Percentiles rank a stretch among this genome's conserved stretches.
Conservation (phyloP, 371 early-diverging fungal species). For the Blastocladiella emersonii region DNA sequence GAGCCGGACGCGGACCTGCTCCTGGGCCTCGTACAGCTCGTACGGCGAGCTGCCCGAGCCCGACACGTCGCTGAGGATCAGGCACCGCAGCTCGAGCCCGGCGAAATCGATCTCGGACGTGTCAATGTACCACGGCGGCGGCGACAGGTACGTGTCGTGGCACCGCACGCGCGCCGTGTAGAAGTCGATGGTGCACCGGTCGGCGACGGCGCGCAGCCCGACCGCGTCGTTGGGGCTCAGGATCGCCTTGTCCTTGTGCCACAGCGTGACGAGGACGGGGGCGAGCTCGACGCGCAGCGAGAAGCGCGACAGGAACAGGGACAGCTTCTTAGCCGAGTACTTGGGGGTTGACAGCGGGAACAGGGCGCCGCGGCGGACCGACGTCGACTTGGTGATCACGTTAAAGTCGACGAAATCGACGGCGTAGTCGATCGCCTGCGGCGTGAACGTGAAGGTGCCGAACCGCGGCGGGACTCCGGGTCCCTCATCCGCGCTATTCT, state of each 20-base stretch:
- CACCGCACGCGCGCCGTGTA: not conserved
- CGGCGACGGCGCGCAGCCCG: not conserved
- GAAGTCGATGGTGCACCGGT: not conserved
- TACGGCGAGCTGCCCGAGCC: not conserved
- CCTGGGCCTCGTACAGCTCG: not conserved
- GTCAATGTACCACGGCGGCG: slow-evolving; percentile 1
- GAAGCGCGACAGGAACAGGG: not conserved
- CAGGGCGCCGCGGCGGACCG: not conserved
- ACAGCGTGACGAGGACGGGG: not conserved
- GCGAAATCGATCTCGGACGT: not conserved
- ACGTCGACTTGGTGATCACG: not conserved
- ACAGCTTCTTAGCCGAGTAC: not conserved
- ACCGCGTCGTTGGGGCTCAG: not conserved
- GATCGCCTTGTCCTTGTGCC: not conserved
- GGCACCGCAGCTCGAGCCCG: not conserved
- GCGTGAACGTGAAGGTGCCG: not conserved
- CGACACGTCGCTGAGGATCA: not conserved
- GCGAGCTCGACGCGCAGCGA: not conserved
- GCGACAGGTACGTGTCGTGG: not conserved
- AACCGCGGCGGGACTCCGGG: not conserved
- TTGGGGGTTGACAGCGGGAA: not conserved
- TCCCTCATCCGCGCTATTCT: too few relatives aligned
- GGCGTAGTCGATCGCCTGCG: not conserved
- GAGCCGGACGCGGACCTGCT: not conserved
- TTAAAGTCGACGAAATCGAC: not conserved